Base-by-base conservation (phyloP, 2,329 filamentous ascomycete genomes). In the Herpomyces periplanetae region DNA sequence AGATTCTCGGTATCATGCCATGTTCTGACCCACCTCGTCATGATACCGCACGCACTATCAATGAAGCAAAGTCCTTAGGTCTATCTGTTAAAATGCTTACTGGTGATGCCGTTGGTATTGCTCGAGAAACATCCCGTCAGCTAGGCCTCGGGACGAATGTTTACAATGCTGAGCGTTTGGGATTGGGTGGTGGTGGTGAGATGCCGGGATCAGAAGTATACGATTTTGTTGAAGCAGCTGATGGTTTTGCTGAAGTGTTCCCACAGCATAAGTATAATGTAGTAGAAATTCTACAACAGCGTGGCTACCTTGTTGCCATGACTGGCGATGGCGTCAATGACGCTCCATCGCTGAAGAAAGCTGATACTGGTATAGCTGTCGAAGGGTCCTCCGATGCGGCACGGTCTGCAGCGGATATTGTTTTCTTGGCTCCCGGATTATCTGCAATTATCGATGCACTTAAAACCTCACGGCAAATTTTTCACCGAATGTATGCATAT, bases 401-500 rank as follows among this genome's bases (percentile, higher is more conserved):
- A 32, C 65, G 68, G 28, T 80, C 69, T 23, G 69, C 69, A 29
- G 66, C 71, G 33, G 71, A 87, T 42, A 85, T 85, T 31, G 69
- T 87, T 31, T 85, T 85, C 51, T 55, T 85, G 36, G 68, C 65
- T 30, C 68, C 69, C 21, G 71, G 69, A 47, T 58, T 85, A 26
- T 71, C 68, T 40, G 65, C 69, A 26, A 84, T 85, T 39, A 84
- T 85, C 32, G 68, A 84, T 37, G 68, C 69, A 24, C 52, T 85
- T 30, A 85, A 85, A 48, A 84, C 65, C 28, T 75, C 68, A 13
- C 65, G 71, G 33, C 69, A 84, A 40, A 85, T 87, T 39, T 85
- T 85, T 50, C 69, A 85, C 45, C 66, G 71, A 33, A 85, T 87
- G 69, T 80, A 85, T 44, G 64, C 69, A 24, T 87, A 85, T 46